A percentile compares a stretch with the other conserved stretches of the same genome.
Conservation (phyloP, 352 stramenopile genomes). For the Phytophthora sp. region DNA sequence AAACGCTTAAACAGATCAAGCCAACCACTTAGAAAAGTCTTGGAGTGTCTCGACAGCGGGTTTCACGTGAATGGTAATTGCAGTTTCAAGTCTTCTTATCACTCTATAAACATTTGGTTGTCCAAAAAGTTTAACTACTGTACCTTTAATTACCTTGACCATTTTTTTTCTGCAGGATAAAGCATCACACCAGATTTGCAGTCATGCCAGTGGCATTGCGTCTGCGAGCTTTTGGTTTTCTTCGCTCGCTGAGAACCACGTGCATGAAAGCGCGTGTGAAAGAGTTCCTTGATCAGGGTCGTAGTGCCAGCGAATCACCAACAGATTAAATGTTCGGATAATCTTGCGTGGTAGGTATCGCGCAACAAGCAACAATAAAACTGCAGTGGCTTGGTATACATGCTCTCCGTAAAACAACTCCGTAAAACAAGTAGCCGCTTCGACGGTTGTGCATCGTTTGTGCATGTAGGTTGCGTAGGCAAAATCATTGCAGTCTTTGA, state of each 20-base stretch:
- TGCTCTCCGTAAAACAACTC: conserved; percentile 26
- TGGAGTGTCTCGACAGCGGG: too few species aligned
- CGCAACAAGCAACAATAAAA: conserved; percentile 21
- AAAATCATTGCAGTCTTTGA: conserved; percentile 32
- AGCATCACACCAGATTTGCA: too few species aligned
- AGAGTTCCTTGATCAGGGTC: conserved; percentile 18
- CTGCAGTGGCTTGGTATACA: conserved; percentile 21
- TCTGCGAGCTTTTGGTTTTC: conserved; percentile 29
- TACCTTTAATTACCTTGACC: too few species aligned
- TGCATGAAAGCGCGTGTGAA: conserved; percentile 16
- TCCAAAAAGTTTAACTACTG: too few species aligned
- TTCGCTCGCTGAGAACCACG: conserved; percentile 24
- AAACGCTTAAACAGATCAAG: too few species aligned
- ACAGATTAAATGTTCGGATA: conserved; percentile 32
- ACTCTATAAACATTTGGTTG: too few species aligned
- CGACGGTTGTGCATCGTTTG: conserved; percentile 20
- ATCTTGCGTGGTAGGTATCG: conserved; percentile 20
- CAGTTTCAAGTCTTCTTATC: too few species aligned
- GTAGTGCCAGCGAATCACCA: conserved; percentile 25
- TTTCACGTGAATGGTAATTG: too few species aligned
- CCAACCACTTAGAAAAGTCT: too few species aligned
- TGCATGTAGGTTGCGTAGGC: conserved; percentile 14
- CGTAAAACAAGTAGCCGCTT: conserved; percentile 25
- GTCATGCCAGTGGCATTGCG: conserved; percentile 10
- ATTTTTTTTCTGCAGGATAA: too few species aligned